Base-by-base conservation (phyloP, 352 stramenopile genomes). In the Pythium plurisporium region DNA sequence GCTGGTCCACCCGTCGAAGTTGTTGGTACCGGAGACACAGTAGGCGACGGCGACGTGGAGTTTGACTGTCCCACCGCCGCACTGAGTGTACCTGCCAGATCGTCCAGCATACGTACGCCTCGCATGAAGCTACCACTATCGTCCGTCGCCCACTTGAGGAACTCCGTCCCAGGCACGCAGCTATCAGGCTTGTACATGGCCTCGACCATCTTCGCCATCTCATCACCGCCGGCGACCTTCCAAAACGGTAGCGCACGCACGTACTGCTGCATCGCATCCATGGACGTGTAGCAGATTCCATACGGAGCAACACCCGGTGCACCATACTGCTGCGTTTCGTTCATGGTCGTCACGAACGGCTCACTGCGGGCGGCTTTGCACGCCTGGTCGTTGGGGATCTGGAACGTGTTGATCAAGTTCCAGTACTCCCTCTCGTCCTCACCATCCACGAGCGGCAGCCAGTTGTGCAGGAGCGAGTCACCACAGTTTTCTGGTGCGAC, bases 211-310 rank as follows among this genome's bases (percentile, higher is more conserved):
- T 27, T 19, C 7, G 45, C 45, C 0, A n/a, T 31, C 4, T 47
- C 36, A 7, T 29, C 29, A 2, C 37, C 34, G 9, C 44, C 37
- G 3, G 27, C 29, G 4, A 29, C 26, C 7, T 27, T 36, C 55
- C 45, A 62, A 19, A 44, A 40, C 14, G 55, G 55, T 22, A 55
- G 38, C 10, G 27, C 46, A 8, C 46, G 45, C 8, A 58, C 48
- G 31, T 64, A 64, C 47, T 58, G 46, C 29, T 45, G n/a, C 8
- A 64, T 15, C 19, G 22, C 47, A 8, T 64, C 56, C 47, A 58
- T 53, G 7, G 56, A 48, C 38, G 33, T 26, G 7, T 34, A 53
- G 40, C 56, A 64, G 31, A 44, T 34, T n/a, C 56, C 48, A 38
- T 51, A 62, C 4, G 55, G 44, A 26, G 36, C 15, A 17, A 49